Base-by-base conservation (phyloP, 2,329 filamentous ascomycete species). In the Corynespora cassiicola region DNA sequence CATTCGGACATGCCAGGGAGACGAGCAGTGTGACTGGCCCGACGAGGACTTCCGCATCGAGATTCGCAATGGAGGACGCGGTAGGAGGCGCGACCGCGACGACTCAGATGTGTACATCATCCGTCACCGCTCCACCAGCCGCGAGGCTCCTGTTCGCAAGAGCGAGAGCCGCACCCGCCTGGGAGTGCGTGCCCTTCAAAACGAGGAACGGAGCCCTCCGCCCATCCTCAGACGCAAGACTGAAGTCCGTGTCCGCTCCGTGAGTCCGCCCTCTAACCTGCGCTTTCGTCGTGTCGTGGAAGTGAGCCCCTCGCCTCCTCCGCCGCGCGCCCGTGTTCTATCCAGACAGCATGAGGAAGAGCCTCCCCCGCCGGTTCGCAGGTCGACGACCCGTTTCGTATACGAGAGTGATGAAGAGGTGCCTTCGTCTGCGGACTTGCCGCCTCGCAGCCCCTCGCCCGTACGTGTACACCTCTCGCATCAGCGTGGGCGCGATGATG, bases 11-110 rank as follows among this genome's bases (percentile, higher is more conserved):
- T 58, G 56, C 36, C 53, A 35, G 6, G 52, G 51, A 12, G 50
- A 56, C 11, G 48, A 52, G n/a, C 54, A 50, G n/a, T 60, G 58
- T 23, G 46, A 61, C 9, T 64, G 53, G 55, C 54, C 54, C 47
- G 46, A 44, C 17, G 45, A 54, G 18, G 27, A 49, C 18, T 33
- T 56, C 19, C 43, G 42, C 9, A 38, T 58, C 17, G 42, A 52
- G 19, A 40, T 56, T 10, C 51, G 48, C 12, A 29, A 45, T 17
- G 33, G 33, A 19, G 56, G 57, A 28, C 36, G 33, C 6, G 62
- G 63, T 18, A 54, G 57, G n/a, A 37, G 22, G 17, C 50, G 47
- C 25, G 50, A 33, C 26, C 52, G 61, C 24, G 50, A 60, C n/a
- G n/a, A n/a, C n/a, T n/a, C n/a, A 5, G 50, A 57, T 7, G 33